Evolutionary conservation across 768 basidiomycete genomes (phyloP), one percentile per base, ranked within the genome.

Genomic region (Cystofilobasidium capitatum): DNA sequence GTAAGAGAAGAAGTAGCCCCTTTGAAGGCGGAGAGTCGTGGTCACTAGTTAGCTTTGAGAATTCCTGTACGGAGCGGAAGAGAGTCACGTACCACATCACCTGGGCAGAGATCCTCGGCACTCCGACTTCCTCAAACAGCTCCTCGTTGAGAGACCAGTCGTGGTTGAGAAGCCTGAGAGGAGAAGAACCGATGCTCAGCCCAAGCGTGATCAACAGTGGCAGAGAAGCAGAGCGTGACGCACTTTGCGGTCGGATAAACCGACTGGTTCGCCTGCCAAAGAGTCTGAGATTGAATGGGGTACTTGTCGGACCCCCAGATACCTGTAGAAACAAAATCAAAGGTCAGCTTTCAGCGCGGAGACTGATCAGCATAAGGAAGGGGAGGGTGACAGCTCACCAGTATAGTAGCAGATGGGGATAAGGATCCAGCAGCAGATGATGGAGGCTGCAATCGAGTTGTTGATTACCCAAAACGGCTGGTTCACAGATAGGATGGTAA

Each of bases 221-320:
- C n/a, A n/a, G n/a, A n/a, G n/a, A n/a, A n/a, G n/a, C n/a, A n/a
- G n/a, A n/a, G n/a, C n/a, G n/a, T n/a, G 44, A 45, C 44, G 44
- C 44, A 29, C 45, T 45, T 62, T 2, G 61, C n/a, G 2, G 61
- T 62, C 10, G 61, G 61, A 35, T 62, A 62, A 14, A 26, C 35
- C 7, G 40, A 24, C 16, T 42, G 40, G 45, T 62, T 62, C 2
- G 42, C 31, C 24, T 45, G 45, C 16, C 14, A 31, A 24, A 62
- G 42, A 6, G 16, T n/a, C 42, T 62, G 61, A 8, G 42, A 45
- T 42, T 45, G 42, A 17, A 62, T n/a, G 5, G 39, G n/a, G 42
- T 47, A 62, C 20, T 33, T 47, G 42, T 62, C 61, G 5, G 40
- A 45, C 12, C 26, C 45, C 61, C 61, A 62, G 39, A 31, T 39